Conservation (phyloP, 176 grass and related monocot species). For the maize (Zea mays) region Zm-B73-REFERENCE-NAM-5.0 NC_050104.1:156668001-156668500, state of each 20-base stretch:
- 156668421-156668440: slow-evolving; percentile 48
- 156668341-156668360: background rate
- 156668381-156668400: slow-evolving; percentile 46
- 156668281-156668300: slow-evolving; percentile 10
- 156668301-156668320: slow-evolving; percentile 24
- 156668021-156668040: slow-evolving; percentile 13
- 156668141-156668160: slow-evolving; percentile 12
- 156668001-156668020: background rate
- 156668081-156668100: slow-evolving; percentile 6
- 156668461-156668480: slow-evolving; percentile 34
- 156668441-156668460: slow-evolving; percentile 27
- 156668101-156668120: slow-evolving; percentile 27
- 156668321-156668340: background rate
- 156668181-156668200: background rate
- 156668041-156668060: slow-evolving; percentile 28
- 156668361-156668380: slow-evolving; percentile 31
- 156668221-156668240: slow-evolving; percentile 23
- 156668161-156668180: slow-evolving; percentile 20
- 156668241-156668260: slow-evolving; percentile 24
- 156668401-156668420: slow-evolving; percentile 16
- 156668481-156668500: slow-evolving; percentile 12
- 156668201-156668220: slow-evolving; percentile 22
- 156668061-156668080: background rate
- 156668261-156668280: background rate
- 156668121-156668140: slow-evolving; percentile 7